phyloP scores from a whole-genome alignment of 169 alveolate genomes.

The Prorocentrum cordatum region DNA sequence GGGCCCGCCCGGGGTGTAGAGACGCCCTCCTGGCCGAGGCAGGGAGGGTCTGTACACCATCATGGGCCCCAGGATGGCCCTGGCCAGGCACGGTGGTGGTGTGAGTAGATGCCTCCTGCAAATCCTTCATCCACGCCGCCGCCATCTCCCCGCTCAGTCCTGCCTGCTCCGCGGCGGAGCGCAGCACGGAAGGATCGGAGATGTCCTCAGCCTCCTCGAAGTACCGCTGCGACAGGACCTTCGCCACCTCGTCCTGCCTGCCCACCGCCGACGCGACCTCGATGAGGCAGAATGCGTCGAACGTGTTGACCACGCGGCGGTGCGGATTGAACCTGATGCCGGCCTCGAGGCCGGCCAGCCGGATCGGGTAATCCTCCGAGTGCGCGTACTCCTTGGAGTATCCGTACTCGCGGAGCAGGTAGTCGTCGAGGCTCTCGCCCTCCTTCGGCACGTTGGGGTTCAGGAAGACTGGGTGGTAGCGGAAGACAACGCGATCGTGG shows the following conservation, averaged over 20 bases:
- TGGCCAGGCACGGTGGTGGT: too few species aligned
- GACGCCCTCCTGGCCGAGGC: too few species aligned
- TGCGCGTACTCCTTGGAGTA: constrained; percentile 63
- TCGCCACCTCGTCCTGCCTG: constrained; percentile 32
- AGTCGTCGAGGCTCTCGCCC: constrained; percentile 60
- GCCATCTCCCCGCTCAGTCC: background rate
- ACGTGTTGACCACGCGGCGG: constrained; percentile 68
- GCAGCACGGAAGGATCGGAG: constrained; percentile 27
- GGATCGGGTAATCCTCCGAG: constrained; percentile 56
- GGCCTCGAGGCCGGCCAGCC: constrained; percentile 37
- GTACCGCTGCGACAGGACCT: constrained; percentile 31
- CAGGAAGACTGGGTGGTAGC: constrained; percentile 61
- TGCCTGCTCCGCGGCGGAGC: constrained; percentile 13
- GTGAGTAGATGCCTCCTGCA: background rate
- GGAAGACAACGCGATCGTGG: constrained; percentile 22
- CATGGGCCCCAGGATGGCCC: too few species aligned
- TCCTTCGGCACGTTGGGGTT: constrained; percentile 62
- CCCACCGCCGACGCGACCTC: constrained; percentile 43
- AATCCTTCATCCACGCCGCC: background rate
- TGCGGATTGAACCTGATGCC: constrained; percentile 36
- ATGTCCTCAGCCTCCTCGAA: constrained; percentile 53
- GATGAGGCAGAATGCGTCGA: constrained; percentile 54
- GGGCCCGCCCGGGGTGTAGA: too few species aligned
- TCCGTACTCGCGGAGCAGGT: constrained; percentile 47
- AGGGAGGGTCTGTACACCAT: too few species aligned